Conservation (phyloP, 805 yeast species). For the Yamadazyma olivae region DNA sequence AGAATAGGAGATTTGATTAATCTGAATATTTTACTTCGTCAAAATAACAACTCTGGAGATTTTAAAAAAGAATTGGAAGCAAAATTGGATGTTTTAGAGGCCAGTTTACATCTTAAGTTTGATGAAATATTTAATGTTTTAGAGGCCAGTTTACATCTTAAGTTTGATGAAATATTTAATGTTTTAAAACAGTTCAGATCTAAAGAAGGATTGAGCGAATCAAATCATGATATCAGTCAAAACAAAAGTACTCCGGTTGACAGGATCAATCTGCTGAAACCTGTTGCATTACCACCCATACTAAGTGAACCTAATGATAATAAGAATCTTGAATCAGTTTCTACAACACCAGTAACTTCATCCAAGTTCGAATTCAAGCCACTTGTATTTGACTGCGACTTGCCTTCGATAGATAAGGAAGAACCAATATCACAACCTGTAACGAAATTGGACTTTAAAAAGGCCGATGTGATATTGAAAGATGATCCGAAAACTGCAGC, state of each 20-base stretch:
- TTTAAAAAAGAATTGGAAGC: constrained; percentile 32
- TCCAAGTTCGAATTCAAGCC: too few species aligned
- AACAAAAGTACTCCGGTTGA: too few species aligned
- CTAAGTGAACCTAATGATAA: too few species aligned
- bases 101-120: constrained; percentile 37
- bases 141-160: constrained; percentile 38
- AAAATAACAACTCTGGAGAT: constrained; percentile 23
- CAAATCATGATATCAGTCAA: too few species aligned
- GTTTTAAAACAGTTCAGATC: constrained; percentile 34
- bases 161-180: constrained; percentile 45
- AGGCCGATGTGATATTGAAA: neutral
- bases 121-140: constrained; percentile 42
- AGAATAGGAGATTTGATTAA: constrained; percentile 47
- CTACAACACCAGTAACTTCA: too few species aligned
- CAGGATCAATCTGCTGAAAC: too few species aligned
- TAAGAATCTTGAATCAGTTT: too few species aligned
- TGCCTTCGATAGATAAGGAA: too few species aligned
- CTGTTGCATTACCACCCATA: too few species aligned
- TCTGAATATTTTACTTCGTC: constrained; percentile 48
- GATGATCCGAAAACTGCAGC: neutral
- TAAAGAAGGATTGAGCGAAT: constrained; percentile 32
- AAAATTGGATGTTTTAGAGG: constrained; percentile 39
- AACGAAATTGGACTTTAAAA: constrained; percentile 1
- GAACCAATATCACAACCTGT: constrained; percentile 4
- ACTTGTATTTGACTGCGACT: too few species aligned